phyloP scores from a whole-genome alignment of 352 stramenopile genomes.

The Pythium rishiriense region DNA sequence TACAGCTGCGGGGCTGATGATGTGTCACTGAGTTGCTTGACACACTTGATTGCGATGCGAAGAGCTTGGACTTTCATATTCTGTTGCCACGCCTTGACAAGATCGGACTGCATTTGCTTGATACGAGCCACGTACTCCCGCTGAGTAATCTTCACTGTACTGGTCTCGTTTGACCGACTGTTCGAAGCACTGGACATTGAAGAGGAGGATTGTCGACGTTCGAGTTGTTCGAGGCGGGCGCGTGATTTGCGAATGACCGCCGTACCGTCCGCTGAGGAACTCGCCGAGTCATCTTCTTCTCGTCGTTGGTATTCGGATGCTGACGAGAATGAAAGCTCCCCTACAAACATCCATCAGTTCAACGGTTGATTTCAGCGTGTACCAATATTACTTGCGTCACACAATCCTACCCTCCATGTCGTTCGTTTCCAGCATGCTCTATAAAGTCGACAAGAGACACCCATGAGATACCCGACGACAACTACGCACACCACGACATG shows the following conservation, averaged over 20 bases:
- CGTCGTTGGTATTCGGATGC: constrained; percentile 39
- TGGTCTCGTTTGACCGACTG: constrained; percentile 17
- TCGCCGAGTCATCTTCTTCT: constrained; percentile 25
- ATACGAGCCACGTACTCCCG: constrained; percentile 82
- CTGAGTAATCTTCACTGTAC: constrained; percentile 71
- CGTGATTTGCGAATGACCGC: constrained; percentile 65
- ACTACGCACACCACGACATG: no score
- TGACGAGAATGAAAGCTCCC: constrained; percentile 45
- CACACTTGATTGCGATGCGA: constrained; percentile 89
- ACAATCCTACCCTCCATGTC: constrained; percentile 60
- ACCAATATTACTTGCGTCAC: no score
- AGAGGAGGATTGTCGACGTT: constrained; percentile 32
- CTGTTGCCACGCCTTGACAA: constrained; percentile 72
- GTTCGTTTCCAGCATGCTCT: constrained; percentile 75
- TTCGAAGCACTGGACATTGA: constrained; percentile 5
- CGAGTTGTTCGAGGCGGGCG: constrained; percentile 65
- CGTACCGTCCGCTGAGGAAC: constrained; percentile 28
- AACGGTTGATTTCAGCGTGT: no score
- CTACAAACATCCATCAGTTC: constrained; percentile 14
- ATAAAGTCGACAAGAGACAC: background rate
- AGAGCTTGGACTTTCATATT: constrained; percentile 89
- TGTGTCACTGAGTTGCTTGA: constrained; percentile 87
- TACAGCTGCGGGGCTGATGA: constrained; percentile 81
- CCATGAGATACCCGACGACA: no score
- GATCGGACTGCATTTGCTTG: constrained; percentile 68